These are phyloP conservation scores for Camelina sativa DNA, from an alignment of 345 rosid species.

Conservation along the genomic window DNA sequence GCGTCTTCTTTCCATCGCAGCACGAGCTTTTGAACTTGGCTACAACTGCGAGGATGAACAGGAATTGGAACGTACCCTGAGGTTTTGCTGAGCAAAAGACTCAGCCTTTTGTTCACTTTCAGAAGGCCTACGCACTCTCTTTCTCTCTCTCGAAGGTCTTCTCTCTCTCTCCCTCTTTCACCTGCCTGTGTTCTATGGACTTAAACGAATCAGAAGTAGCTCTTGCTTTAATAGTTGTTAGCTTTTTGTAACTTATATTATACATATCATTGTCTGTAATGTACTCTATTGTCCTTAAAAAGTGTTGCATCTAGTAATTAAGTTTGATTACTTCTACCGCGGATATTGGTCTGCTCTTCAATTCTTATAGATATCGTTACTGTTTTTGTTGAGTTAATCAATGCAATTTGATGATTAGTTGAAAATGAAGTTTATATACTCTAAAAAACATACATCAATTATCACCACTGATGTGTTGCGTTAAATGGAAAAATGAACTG, in stretches of 20 bases:
- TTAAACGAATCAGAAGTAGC: constrained; percentile 29
- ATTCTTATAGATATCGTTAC: neutral
- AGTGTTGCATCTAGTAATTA: constrained; percentile 22
- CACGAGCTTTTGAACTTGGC: constrained; percentile 82
- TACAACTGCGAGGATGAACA: constrained; percentile 83
- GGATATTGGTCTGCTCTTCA: neutral
- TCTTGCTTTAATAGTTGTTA: neutral
- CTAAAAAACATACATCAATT: neutral
- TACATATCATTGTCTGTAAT: constrained; percentile 15
- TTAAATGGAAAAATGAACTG: neutral
- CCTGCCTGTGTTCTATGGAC: constrained; percentile 10
- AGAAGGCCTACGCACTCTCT: constrained; percentile 19
- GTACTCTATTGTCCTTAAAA: constrained; percentile 8
- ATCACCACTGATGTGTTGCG: neutral
- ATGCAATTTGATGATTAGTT: neutral
- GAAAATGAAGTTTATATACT: neutral
- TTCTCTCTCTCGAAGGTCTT: constrained; percentile 2
- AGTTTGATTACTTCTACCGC: constrained; percentile 5
- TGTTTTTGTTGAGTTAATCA: neutral
- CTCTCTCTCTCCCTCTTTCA: neutral
- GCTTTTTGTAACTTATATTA: constrained; percentile 10
- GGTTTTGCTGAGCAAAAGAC: constrained; percentile 68
- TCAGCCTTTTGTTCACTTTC: constrained; percentile 11
- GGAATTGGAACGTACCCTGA: constrained; percentile 78
- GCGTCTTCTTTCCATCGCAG: constrained; percentile 46